A percentile compares a stretch with the other conserved stretches of the same genome.
Conservation (phyloP, 108 stramenopile species). For the Nitzschia sp. region DNA sequence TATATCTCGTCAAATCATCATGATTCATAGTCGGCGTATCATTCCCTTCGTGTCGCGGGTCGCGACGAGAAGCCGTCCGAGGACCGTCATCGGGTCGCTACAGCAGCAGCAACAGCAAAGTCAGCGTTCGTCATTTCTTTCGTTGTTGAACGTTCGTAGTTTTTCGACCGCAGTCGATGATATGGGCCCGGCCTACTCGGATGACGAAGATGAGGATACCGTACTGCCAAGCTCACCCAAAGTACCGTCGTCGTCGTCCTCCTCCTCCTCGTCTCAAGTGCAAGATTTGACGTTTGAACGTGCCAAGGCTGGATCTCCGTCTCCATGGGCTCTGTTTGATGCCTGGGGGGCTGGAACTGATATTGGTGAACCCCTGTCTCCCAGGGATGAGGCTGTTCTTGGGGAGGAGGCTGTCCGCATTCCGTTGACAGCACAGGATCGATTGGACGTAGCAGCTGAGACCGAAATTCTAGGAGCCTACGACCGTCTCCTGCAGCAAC, state of each 20-base stretch:
- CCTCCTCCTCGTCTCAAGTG: no score
- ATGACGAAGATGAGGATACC: not conserved
- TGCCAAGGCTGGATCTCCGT: slow-evolving; percentile 75
- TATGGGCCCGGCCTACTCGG: not conserved
- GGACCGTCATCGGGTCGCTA: not conserved
- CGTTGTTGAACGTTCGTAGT: not conserved
- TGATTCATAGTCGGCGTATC: no score
- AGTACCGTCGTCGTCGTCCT: no score
- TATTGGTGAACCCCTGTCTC: slow-evolving; percentile 36
- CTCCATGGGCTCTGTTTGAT: slow-evolving; percentile 91
- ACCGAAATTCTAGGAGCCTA: slow-evolving; percentile 72
- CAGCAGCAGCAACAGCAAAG: not conserved
- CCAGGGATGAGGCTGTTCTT: slow-evolving; percentile 47
- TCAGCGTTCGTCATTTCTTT: not conserved
- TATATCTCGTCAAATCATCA: no score
- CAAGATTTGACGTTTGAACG: slow-evolving; percentile 20
- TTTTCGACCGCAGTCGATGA: not conserved
- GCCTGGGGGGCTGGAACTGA: slow-evolving; percentile 84
- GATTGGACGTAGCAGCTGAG: slow-evolving; percentile 48
- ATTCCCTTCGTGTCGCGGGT: not conserved
- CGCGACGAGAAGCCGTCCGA: not conserved
- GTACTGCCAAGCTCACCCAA: not conserved
- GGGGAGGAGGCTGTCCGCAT: slow-evolving; percentile 63
- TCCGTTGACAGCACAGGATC: slow-evolving; percentile 50
- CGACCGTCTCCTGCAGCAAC: slow-evolving; percentile 67